These are phyloP conservation scores for Leccinum ochraceum DNA, from an alignment of 768 basidiomycete species.

Conservation along the genomic window DNA sequence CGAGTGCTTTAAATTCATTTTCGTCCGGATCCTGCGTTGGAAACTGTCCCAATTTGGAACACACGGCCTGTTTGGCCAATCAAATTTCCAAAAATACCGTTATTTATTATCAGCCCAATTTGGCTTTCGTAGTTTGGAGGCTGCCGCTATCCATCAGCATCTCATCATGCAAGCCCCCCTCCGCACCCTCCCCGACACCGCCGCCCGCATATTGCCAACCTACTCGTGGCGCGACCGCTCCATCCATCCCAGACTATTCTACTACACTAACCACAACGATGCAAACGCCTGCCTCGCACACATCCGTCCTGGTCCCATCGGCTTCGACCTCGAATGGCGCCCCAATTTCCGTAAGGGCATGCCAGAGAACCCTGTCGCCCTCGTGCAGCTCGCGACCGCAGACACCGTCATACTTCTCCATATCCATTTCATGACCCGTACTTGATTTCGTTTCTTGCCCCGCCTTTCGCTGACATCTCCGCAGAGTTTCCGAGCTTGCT, in stretches of 20 bases:
- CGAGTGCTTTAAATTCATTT: slow-evolving; percentile 14
- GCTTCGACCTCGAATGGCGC: slow-evolving; percentile 83
- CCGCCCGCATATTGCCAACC: slow-evolving; percentile 5
- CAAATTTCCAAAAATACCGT: slow-evolving; percentile 19
- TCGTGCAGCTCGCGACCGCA: slow-evolving; percentile 68
- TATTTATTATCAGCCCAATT: slow-evolving; percentile 20
- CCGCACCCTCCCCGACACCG: background rate
- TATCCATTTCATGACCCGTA: slow-evolving; percentile 56
- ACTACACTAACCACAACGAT: slow-evolving; percentile 35
- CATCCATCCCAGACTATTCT: slow-evolving; percentile 25
- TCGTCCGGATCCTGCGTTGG: slow-evolving; percentile 21
- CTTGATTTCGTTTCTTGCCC: background rate
- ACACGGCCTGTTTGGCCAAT: slow-evolving; percentile 25
- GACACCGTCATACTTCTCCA: slow-evolving; percentile 64
- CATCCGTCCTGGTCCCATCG: slow-evolving; percentile 39
- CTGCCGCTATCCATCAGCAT: slow-evolving; percentile 9
- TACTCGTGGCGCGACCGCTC: slow-evolving; percentile 26
- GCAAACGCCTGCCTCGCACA: slow-evolving; percentile 24
- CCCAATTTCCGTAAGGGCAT: slow-evolving; percentile 57
- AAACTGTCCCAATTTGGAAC: slow-evolving; percentile 6
- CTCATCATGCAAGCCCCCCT: slow-evolving; percentile 8
- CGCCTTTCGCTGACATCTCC: slow-evolving; percentile 12
- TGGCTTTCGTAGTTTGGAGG: slow-evolving; percentile 12
- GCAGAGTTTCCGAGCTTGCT: slow-evolving; percentile 58
- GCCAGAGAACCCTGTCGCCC: slow-evolving; percentile 65